A percentile compares a stretch with the other conserved stretches of the same genome.
Evolutionary conservation across 371 early-diverging fungal genomes (phyloP).

Genomic region (Vairimorpha apis): DNA sequence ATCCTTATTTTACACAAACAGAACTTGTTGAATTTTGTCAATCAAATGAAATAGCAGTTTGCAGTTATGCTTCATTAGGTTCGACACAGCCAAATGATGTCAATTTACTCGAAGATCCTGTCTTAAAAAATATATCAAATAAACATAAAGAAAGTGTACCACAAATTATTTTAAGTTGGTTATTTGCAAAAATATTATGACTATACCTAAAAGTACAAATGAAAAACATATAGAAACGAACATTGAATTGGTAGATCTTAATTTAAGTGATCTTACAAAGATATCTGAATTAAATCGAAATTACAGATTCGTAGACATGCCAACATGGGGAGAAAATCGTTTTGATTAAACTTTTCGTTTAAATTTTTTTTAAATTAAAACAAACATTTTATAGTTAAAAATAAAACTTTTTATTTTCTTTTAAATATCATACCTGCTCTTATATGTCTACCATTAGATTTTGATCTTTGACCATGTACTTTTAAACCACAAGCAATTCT

Average conservation of each 20-base stretch:
- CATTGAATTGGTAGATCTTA: slow-evolving; percentile 37
- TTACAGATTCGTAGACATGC: slow-evolving; percentile 25
- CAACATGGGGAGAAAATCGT: slow-evolving; percentile 9
- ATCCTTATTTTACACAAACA: slow-evolving; percentile 73
- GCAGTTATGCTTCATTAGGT: slow-evolving; percentile 80
- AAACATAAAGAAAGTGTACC: slow-evolving; percentile 68
- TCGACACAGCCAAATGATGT: slow-evolving; percentile 60
- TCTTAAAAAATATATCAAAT: slow-evolving; percentile 67
- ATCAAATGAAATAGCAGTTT: slow-evolving; percentile 67
- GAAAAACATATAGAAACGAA: slow-evolving; percentile 49
- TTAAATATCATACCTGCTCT: slow-evolving; percentile 24
- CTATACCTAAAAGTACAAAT: slow-evolving; percentile 55
- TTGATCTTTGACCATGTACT: slow-evolving; percentile 82
- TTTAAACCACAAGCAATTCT: slow-evolving; percentile 69
- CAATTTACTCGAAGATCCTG: slow-evolving; percentile 44
- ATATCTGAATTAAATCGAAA: slow-evolving; percentile 18
- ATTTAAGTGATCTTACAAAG: slow-evolving; percentile 21
- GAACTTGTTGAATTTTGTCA: slow-evolving; percentile 68
- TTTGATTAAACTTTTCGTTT: slow-evolving; percentile 47
- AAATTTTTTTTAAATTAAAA: not conserved
- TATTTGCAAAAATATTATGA: slow-evolving; percentile 63
- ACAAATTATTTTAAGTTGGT: slow-evolving; percentile 71
- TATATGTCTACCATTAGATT: slow-evolving; percentile 85
- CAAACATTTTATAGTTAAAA: not conserved
- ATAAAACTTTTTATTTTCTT: slow-evolving; percentile 20